Conservation (phyloP, 768 basidiomycete species). For the Macrolepiota albuminosa region DNA sequence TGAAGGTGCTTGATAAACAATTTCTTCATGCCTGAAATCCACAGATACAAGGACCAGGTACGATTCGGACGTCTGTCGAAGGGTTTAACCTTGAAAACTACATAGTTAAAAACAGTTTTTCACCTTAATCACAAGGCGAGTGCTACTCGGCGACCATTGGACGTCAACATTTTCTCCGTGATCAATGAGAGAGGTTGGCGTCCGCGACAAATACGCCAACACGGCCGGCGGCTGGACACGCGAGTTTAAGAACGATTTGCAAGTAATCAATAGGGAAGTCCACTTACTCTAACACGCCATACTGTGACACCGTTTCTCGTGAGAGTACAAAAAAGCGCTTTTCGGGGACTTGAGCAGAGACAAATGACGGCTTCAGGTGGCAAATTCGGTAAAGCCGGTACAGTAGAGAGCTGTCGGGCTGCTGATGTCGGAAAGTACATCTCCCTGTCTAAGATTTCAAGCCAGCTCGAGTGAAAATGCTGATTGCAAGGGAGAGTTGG, state of each 20-base stretch:
- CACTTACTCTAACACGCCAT: constrained; percentile 72
- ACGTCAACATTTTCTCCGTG: constrained; percentile 78
- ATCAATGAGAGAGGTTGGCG: constrained; percentile 68
- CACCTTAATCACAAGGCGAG: constrained; percentile 79
- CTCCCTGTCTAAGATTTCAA: constrained; percentile 2
- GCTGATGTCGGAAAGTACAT: constrained; percentile 90
- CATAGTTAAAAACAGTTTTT: constrained; percentile 3
- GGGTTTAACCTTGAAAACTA: neutral
- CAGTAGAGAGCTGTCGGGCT: constrained; percentile 66
- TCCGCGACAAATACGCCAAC: constrained; percentile 70
- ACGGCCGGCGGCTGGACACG: constrained; percentile 60
- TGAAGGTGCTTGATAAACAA: constrained; percentile 49
- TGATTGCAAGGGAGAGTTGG: neutral
- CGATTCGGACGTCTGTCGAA: constrained; percentile 72
- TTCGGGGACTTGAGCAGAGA: constrained; percentile 63
- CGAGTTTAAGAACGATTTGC: neutral
- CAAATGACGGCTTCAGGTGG: constrained; percentile 54
- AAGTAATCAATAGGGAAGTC: constrained; percentile 21
- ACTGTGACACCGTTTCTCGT: constrained; percentile 68
- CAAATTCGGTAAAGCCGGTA: constrained; percentile 63
- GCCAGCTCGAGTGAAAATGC: neutral
- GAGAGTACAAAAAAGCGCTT: constrained; percentile 72
- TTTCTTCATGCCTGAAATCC: constrained; percentile 49
- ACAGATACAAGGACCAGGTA: constrained; percentile 74
- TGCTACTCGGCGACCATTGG: constrained; percentile 82